Evolutionary conservation across 768 basidiomycete species (phyloP), one percentile per base, ranked within the genome.

Genomic region (Aureoboletus auriporus): DNA sequence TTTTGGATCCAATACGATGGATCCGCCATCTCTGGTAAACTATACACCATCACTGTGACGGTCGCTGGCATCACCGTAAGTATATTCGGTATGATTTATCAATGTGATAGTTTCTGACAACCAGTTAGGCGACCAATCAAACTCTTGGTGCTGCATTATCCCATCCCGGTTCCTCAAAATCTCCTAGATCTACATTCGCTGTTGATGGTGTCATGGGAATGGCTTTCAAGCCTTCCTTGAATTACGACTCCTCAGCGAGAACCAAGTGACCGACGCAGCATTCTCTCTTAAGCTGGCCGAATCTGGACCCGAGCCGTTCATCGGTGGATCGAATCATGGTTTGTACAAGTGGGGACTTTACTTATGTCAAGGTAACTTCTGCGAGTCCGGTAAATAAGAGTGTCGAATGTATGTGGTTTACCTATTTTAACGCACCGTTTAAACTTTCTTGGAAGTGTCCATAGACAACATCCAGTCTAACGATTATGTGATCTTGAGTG

Each of bases 221-320:
- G 72, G 73, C 60, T 1, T 75, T 70, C 63, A 61, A 61, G 17
- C 44, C n/a, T n/a, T n/a, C n/a, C n/a, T n/a, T n/a, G n/a, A n/a
- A n/a, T n/a, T n/a, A n/a, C n/a, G n/a, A n/a, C n/a, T n/a, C n/a
- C n/a, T n/a, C n/a, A n/a, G 66, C 4, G 65, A 79, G 46, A 63
- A 62, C 11, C 40, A 59, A 46, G 60, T 67, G 1, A 53, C 64
- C 16, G 47, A 66, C 11, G 47, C 71, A 26, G 61, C 66, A 42
- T 78, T 80, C 54, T 68, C 72, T 14, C 75, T 81, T 61, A 76
- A 76, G 58, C 62, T 79, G 20, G 20, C 20, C 4, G 20, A 23
- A 23, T 23, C 20, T 23, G 4, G 20, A 23, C 4, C 20, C 20
- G 20, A 23, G 20, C 20, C 4, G 20, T 23, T 23, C 20, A 23